Base-by-base conservation (phyloP, 805 yeast genomes). In the Pichia membranifaciens region DNA sequence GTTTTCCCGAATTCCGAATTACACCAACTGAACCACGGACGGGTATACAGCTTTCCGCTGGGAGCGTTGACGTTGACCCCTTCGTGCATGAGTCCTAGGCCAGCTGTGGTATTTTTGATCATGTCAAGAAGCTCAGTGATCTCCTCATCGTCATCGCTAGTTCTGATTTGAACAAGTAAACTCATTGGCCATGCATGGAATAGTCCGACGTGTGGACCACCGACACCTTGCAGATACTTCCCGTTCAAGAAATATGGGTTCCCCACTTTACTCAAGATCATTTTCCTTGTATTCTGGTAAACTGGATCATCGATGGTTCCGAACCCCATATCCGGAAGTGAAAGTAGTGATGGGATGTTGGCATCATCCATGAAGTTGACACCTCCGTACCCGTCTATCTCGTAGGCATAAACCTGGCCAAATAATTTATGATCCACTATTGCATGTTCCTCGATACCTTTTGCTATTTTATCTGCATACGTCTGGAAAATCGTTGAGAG, bases 1-100 rank as follows among this genome's bases (percentile, higher is more conserved):
- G 95, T 83, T 63, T 86, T 86, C 18, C 89, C 96, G 67, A 88
- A 87, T 64, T 89, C 96, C 1, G 95, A 81, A 60, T 88, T 88
- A 55, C 95, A 85, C 96, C 96, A 88, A 5, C 95, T 84, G 69
- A 89, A 89, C 96, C 96, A 88, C 2, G 93, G 78, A 50, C 96
- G 69, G 0, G 96, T 85, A 60, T 65, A 89, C 12, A 17, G 29
- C n/a, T 63, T 64, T 9, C 51, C 47, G 1, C 78, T 81, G 2
- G 68, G 68, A 5, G 73, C 66, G 54, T 81, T 73, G 9, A 87
- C 95, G 49, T 84, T 68, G 3, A 88, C 79, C 48, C 84, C 75
- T 67, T 88, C 96, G 61, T 88, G 96, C 78, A 88, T 81, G 47
- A 88, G 70, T 0, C 96, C 96, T 18, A 87, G 68, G 0, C 81